These are phyloP conservation scores for Claviceps paspali DNA, from an alignment of 2,329 filamentous ascomycete genomes.

Conservation along the genomic window DNA sequence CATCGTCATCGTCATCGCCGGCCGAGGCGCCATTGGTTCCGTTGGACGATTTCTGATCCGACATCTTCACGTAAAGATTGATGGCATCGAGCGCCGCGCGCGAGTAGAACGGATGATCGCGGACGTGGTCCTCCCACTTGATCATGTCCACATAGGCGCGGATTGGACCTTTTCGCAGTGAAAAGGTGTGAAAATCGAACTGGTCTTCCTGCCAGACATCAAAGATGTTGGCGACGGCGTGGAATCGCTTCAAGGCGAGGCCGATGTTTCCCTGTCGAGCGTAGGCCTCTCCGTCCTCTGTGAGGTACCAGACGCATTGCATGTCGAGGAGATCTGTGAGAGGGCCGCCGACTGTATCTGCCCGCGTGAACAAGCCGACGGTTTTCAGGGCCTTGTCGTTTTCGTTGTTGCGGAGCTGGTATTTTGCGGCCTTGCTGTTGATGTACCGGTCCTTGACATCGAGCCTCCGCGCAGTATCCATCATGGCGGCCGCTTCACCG, in stretches of 20 bases:
- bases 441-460: conserved; percentile 92
- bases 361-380: conserved; percentile 86
- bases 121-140: conserved; percentile 81
- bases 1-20: conserved; percentile 31
- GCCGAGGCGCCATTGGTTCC: conserved; percentile 42
- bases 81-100: conserved; percentile 71
- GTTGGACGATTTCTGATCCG: conserved; percentile 57
- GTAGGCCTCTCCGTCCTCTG: conserved; percentile 86
- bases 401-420: conserved; percentile 84
- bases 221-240: conserved; percentile 79
- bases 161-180: conserved; percentile 89
- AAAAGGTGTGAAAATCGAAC: conserved; percentile 97
- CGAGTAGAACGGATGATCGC: conserved; percentile 86
- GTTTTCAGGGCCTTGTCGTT: conserved; percentile 75
- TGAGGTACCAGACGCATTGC: conserved; percentile 96
- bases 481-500: conserved; percentile 65
- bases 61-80: conserved; percentile 62
- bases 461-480: conserved; percentile 73
- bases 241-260: conserved; percentile 83
- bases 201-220: conserved; percentile 97
- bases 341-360: conserved; percentile 76
- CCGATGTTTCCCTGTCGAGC: conserved; percentile 67
- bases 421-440: conserved; percentile 96
- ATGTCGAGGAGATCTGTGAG: conserved; percentile 88
- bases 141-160: conserved; percentile 93